phyloP scores from a whole-genome alignment of 2,329 filamentous ascomycete genomes.

The Colletotrichum lupini region DNA sequence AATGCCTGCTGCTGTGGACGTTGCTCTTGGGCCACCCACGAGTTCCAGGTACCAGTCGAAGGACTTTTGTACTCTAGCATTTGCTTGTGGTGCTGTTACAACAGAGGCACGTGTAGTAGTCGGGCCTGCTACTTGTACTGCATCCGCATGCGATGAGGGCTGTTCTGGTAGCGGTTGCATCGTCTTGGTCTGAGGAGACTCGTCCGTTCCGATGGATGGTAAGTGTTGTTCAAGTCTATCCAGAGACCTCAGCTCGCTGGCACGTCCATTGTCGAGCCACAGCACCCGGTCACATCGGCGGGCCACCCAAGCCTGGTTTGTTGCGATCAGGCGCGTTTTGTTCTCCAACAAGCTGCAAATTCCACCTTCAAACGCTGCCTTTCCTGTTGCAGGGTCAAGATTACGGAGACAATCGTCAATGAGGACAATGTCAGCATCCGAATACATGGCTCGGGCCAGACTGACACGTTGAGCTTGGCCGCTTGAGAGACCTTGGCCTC shows the following conservation, averaged over 20 bases:
- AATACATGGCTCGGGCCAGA: conserved; percentile 78
- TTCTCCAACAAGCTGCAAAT: background rate
- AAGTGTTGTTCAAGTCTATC: background rate
- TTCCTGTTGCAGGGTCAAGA: background rate
- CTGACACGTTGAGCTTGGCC: conserved; percentile 86
- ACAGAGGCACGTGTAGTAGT: too few species aligned
- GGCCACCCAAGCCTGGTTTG: conserved; percentile 1
- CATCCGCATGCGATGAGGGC: background rate
- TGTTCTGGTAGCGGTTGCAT: background rate
- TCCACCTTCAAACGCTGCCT: background rate
- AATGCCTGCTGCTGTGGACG: background rate
- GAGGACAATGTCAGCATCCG: background rate
- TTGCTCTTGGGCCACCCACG: background rate
- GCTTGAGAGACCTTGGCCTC: conserved; percentile 78
- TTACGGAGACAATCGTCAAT: conserved; percentile 4
- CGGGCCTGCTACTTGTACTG: too few species aligned
- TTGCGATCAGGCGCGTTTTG: background rate
- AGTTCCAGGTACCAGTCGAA: background rate
- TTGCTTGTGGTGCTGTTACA: too few species aligned
- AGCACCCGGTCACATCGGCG: background rate
- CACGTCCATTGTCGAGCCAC: background rate
- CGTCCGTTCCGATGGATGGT: background rate
- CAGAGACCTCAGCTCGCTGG: background rate
- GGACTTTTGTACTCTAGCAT: background rate
- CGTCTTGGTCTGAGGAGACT: background rate